A percentile compares a stretch with the other conserved stretches of the same genome.
Conservation (phyloP, 495 filamentous ascomycete species). For the Penicillium cataractarum region DNA sequence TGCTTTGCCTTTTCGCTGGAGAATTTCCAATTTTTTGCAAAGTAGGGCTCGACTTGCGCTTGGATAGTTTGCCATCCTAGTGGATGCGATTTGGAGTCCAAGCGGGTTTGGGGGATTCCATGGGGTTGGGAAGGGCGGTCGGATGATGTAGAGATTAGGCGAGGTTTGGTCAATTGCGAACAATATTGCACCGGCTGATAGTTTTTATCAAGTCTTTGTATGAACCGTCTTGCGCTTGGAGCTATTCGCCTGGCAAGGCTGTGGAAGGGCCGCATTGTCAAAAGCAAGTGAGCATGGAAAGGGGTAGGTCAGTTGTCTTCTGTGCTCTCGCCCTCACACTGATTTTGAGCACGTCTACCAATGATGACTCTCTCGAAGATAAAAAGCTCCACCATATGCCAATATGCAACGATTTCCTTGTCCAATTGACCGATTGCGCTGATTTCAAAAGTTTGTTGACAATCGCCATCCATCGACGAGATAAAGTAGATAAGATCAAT, state of each 20-base stretch:
- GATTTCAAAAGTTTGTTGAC: conserved; percentile 2
- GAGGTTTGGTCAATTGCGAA: not conserved
- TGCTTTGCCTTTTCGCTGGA: conserved; percentile 21
- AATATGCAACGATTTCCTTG: not conserved
- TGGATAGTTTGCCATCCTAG: conserved; percentile 25
- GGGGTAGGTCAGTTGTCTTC: not conserved
- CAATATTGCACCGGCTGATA: not conserved
- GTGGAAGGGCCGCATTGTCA: not conserved
- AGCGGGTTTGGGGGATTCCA: conserved; percentile 12
- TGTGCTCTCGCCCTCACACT: not conserved
- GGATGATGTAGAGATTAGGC: conserved; percentile 8
- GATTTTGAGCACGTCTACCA: not conserved
- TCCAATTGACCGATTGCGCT: not conserved
- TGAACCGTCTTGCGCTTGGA: not conserved
- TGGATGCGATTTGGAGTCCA: conserved; percentile 23
- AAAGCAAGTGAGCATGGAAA: not conserved
- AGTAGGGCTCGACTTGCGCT: conserved; percentile 24
- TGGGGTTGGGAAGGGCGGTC: conserved; percentile 1
- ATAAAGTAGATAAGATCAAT: not conserved
- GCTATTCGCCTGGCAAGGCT: not conserved
- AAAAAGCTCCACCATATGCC: not conserved
- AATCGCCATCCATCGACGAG: not conserved
- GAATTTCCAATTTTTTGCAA: conserved; percentile 23
- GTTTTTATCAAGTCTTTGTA: too few relatives aligned
- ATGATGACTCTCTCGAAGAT: not conserved